Conservation (phyloP, 2,329 filamentous ascomycete genomes). For the Monilinia aucupariae region DNA sequence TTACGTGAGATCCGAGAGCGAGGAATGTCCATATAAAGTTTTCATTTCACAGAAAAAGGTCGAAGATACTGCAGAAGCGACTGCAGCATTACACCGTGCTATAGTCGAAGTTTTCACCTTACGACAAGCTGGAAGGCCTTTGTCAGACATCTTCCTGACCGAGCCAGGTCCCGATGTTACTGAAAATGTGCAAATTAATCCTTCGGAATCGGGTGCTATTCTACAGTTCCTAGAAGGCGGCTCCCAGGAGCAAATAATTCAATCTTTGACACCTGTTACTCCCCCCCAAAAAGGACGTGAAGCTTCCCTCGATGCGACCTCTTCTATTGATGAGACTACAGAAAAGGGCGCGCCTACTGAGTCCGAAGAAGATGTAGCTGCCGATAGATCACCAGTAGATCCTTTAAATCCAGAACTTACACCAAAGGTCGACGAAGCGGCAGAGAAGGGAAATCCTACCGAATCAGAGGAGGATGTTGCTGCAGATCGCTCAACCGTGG, state of each 20-base stretch:
- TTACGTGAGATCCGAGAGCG: slow-evolving; percentile 37
- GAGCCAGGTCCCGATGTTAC: slow-evolving; percentile 23
- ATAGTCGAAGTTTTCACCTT: slow-evolving; percentile 51
- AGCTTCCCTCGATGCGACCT: slow-evolving; percentile 4
- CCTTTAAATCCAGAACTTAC: slow-evolving; percentile 22
- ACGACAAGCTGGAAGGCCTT: slow-evolving; percentile 39
- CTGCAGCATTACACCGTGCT: slow-evolving; percentile 47
- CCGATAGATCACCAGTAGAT: slow-evolving; percentile 27
- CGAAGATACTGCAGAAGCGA: slow-evolving; percentile 36
- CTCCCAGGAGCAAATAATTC: slow-evolving; percentile 21
- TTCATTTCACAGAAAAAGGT: slow-evolving; percentile 39
- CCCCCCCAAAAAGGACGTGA: background rate
- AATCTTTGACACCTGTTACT: slow-evolving; percentile 16
- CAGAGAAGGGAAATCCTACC: slow-evolving; percentile 24
- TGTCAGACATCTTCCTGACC: slow-evolving; percentile 23
- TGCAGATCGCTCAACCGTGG: slow-evolving; percentile 27
- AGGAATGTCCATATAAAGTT: slow-evolving; percentile 38
- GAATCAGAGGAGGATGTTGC: slow-evolving; percentile 31
- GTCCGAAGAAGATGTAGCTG: slow-evolving; percentile 31
- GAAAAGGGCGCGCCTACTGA: slow-evolving; percentile 27
- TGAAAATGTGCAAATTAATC: slow-evolving; percentile 29
- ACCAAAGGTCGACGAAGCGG: slow-evolving; percentile 22
- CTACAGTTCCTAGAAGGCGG: slow-evolving; percentile 25
- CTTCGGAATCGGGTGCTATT: slow-evolving; percentile 21
- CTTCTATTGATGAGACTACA: slow-evolving; percentile 21